phyloP scores from a whole-genome alignment of 768 basidiomycete genomes.

The Tylopilus intermedius region DNA sequence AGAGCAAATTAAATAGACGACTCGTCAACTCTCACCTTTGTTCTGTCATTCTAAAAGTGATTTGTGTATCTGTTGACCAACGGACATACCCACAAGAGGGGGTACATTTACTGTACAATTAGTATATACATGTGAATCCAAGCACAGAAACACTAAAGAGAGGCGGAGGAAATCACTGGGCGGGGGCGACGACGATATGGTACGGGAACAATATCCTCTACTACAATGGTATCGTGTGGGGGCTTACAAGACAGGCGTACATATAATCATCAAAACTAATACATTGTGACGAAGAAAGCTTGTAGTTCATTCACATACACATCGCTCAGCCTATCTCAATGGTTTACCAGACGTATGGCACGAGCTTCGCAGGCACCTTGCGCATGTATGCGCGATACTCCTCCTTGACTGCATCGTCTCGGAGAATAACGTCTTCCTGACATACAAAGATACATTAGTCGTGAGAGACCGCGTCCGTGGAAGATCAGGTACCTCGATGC shows the following conservation, averaged over 20 bases:
- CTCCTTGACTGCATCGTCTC: background rate
- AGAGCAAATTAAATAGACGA: constrained; percentile 13
- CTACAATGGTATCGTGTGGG: too few relatives aligned
- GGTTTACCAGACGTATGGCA: background rate
- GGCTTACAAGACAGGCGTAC: too few relatives aligned
- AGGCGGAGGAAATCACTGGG: too few relatives aligned
- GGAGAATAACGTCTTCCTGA: constrained; percentile 1
- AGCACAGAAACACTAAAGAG: too few relatives aligned
- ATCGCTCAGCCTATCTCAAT: too few relatives aligned
- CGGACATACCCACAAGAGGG: background rate
- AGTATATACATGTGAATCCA: background rate
- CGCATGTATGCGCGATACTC: background rate
- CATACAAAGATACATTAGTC: background rate
- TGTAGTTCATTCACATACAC: too few relatives aligned
- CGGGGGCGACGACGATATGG: too few relatives aligned
- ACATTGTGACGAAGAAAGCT: background rate
- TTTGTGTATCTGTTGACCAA: background rate
- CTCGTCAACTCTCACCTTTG: background rate
- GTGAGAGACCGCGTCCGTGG: too few relatives aligned
- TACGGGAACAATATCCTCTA: too few relatives aligned
- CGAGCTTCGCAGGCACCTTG: background rate
- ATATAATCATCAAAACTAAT: too few relatives aligned
- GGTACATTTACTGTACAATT: background rate
- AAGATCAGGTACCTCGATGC: constrained; percentile 2
- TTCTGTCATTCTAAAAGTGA: background rate